These are phyloP conservation scores for Umbelopsis ramanniana DNA, from an alignment of 192 early-diverging fungal genomes.

Conservation along the genomic window DNA sequence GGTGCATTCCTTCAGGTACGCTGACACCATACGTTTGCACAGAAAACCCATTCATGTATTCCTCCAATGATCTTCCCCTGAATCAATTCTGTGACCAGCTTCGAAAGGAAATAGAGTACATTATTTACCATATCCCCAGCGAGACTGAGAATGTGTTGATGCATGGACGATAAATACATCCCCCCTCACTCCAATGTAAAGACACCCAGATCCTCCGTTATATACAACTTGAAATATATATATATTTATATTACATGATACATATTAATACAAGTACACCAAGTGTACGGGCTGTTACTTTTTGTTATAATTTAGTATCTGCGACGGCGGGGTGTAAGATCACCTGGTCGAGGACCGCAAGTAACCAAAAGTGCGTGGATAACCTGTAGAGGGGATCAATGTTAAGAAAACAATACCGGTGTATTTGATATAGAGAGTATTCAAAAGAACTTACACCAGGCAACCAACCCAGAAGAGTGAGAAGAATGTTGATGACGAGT, in stretches of 20 bases:
- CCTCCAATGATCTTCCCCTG: constrained; percentile 59
- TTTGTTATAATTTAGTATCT: neutral
- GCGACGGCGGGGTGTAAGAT: neutral
- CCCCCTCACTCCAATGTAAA: neutral
- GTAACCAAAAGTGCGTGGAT: constrained; percentile 9
- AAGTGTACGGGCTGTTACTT: neutral
- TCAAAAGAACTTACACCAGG: constrained; percentile 55
- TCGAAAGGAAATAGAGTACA: constrained; percentile 62
- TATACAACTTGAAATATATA: neutral
- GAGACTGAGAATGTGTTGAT: constrained; percentile 27
- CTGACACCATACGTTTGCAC: neutral
- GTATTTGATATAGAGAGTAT: neutral
- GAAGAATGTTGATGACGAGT: constrained; percentile 64
- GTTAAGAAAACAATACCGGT: neutral
- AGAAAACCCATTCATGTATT: constrained; percentile 51
- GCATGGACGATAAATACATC: constrained; percentile 4
- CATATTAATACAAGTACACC: neutral
- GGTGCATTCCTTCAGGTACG: neutral
- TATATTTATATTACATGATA: constrained; percentile 9
- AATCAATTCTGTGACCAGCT: constrained; percentile 61
- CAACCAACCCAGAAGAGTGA: constrained; percentile 69
- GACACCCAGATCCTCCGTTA: neutral
- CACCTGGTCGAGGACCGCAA: constrained; percentile 15
- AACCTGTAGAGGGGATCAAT: neutral
- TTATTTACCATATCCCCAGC: constrained; percentile 45